Evolutionary conservation across 139 green algal genomes (phyloP), one percentile per base, ranked within the genome.

Genomic region (Chlamydomonas applanata): DNA sequence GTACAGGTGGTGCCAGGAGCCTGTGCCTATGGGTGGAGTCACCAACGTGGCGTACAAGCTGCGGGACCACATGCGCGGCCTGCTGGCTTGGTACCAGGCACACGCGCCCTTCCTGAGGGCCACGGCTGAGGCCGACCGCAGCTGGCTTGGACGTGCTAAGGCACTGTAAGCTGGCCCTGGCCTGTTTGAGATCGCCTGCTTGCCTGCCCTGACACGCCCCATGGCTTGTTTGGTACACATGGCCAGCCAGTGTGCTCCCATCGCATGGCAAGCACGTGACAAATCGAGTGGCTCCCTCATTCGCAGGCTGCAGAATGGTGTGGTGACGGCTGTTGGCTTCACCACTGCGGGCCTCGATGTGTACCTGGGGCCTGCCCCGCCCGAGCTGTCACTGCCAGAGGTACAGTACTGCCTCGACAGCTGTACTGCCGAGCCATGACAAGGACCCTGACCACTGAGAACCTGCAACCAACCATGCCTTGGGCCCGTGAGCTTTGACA

Each of bases 1-100:
- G n/a, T n/a, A n/a, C 74, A 79, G 74, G 65, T 79, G 74, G 74
- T 79, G 74, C 34, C 65, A 59, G 3, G 74, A 79, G 54, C 65
- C 74, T 24, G 54, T 74, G 34, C 20, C n/a, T 7, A 36, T 74
- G 65, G 22, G 35, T 54, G 2, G 13, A 3, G 11, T 53, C 34
- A 52, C 33, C 17, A 3, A 30, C 1, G n/a, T 70, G 30, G 16
- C 24, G 4, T 20, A n/a, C 1, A 52, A 52, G 53, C 34, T 79
- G 65, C 65, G 65, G 56, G 65, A 36, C 40, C 20, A 54, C 20
- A 36, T 36, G 11, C 13, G 54, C 35, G 74, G 62, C 2, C 32
- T 69, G 62, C 32, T 52, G 62, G 62, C 62, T 32, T 69, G 62
- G 62, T 40, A 54, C 7, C 32, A 69, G 32, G 17, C 2, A 27